These are phyloP conservation scores for Cordyceps cicadae DNA, from an alignment of 2,329 filamentous ascomycete genomes.

Conservation along the genomic window DNA sequence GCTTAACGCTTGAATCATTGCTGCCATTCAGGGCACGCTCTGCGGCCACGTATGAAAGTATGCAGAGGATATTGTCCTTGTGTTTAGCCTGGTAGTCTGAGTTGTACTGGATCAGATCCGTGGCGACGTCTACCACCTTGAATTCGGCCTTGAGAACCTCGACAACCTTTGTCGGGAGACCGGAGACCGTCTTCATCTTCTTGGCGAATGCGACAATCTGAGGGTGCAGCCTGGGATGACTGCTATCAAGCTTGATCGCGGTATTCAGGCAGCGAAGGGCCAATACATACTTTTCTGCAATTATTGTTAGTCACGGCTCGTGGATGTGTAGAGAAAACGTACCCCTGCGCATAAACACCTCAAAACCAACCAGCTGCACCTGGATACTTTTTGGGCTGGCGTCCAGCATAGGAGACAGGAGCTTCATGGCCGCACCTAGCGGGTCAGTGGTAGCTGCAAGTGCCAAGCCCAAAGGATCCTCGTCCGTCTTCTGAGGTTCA, in stretches of 20 bases:
- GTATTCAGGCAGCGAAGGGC: conserved; percentile 79
- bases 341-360: conserved; percentile 81
- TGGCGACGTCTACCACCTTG: conserved; percentile 45
- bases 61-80: conserved; percentile 51
- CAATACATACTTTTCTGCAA: conserved; percentile 72
- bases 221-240: conserved; percentile 65
- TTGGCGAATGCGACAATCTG: conserved; percentile 64
- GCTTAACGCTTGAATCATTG: conserved; percentile 49
- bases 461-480: conserved; percentile 76
- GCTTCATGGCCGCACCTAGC: conserved; percentile 79
- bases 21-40: conserved; percentile 52
- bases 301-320: conserved; percentile 3
- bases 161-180: conserved; percentile 53
- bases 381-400: conserved; percentile 73
- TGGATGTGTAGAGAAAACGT: conserved; percentile 29
- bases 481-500: conserved; percentile 77
- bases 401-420: conserved; percentile 72
- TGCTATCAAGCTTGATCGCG: conserved; percentile 58
- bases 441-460: conserved; percentile 76
- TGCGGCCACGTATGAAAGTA: conserved; percentile 55
- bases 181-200: conserved; percentile 48
- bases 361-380: conserved; percentile 78
- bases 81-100: conserved; percentile 56
- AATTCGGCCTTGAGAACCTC: conserved; percentile 65
- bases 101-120: conserved; percentile 55